A percentile compares a stretch with the other conserved stretches of the same genome.
Evolutionary conservation across 257 asterid genomes (phyloP).

Genomic region (Dorcoceras hygrometricum): DNA sequence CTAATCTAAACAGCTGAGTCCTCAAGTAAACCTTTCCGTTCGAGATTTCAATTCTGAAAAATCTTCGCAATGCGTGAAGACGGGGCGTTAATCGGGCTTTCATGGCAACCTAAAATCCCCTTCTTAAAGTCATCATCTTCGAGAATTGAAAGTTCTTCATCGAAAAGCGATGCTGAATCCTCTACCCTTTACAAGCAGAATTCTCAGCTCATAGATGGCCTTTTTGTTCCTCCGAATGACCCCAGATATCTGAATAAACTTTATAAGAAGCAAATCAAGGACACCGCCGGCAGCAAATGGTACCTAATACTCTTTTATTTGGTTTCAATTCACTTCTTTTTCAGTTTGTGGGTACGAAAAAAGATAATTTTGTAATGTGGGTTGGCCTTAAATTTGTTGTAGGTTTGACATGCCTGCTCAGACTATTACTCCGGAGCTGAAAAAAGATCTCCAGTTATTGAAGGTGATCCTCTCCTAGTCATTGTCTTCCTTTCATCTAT

Average conservation of each 20-base stretch:
- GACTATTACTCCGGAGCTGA: conserved; percentile 78
- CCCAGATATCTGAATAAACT: conserved; percentile 69
- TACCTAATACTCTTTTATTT: conserved; percentile 16
- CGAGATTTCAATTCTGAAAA: conserved; percentile 1
- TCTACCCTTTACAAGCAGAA: conserved; percentile 39
- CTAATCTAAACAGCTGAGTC: no score
- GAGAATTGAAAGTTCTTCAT: conserved; percentile 6
- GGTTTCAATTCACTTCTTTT: background rate
- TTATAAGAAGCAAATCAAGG: conserved; percentile 63
- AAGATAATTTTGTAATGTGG: conserved; percentile 10
- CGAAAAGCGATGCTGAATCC: conserved; percentile 16
- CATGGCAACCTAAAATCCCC: conserved; percentile 73
- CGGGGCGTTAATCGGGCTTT: conserved; percentile 46
- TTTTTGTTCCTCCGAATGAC: conserved; percentile 76
- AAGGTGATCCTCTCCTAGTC: conserved; percentile 42
- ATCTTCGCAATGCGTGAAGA: conserved; percentile 25
- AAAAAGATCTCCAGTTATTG: conserved; percentile 75
- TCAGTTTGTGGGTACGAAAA: background rate
- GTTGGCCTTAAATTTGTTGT: conserved; percentile 13
- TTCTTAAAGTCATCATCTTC: conserved; percentile 29
- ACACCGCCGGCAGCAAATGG: conserved; percentile 91
- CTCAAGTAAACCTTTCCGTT: background rate
- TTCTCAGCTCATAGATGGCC: conserved; percentile 74
- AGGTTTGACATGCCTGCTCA: conserved; percentile 99
- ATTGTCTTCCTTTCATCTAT: background rate